These are phyloP conservation scores for Dioscorea cayenensis DNA, from an alignment of 116 monocot genomes.

Conservation along the genomic window DNA sequence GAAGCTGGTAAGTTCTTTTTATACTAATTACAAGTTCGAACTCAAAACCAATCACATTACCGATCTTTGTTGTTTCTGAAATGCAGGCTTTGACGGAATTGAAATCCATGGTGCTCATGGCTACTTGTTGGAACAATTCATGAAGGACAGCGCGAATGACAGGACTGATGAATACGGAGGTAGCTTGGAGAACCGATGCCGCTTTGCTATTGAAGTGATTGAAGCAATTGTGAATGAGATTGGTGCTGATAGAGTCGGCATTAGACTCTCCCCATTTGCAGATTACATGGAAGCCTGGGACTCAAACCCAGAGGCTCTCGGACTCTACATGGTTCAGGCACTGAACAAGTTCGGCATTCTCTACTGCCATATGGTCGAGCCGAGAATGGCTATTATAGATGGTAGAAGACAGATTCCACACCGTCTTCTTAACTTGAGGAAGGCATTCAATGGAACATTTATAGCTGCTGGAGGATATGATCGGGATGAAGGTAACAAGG, in stretches of 20 bases:
- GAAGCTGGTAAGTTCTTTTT: not conserved
- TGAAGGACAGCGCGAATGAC: slow-evolving; percentile 18
- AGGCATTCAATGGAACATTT: slow-evolving; percentile 18
- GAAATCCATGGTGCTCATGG: slow-evolving; percentile 28
- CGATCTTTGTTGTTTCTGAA: no score
- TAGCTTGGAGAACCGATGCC: slow-evolving; percentile 20
- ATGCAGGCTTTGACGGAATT: slow-evolving; percentile 24
- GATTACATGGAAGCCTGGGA: slow-evolving; percentile 11
- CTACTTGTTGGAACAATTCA: slow-evolving; percentile 20
- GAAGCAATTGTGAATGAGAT: slow-evolving; percentile 11
- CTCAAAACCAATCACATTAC: no score
- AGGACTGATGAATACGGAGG: slow-evolving; percentile 21
- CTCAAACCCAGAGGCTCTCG: slow-evolving; percentile 15
- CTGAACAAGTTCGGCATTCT: slow-evolving; percentile 9
- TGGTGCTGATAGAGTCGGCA: slow-evolving; percentile 19
- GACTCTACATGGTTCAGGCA: slow-evolving; percentile 3
- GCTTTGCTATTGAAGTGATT: slow-evolving; percentile 21
- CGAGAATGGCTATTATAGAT: slow-evolving; percentile 2
- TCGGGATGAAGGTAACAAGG: slow-evolving; percentile 16
- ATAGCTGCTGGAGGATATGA: slow-evolving; percentile 19
- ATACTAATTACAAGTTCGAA: no score
- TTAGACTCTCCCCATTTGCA: slow-evolving; percentile 13
- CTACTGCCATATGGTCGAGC: slow-evolving; percentile 24
- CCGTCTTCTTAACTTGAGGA: slow-evolving; percentile 10
- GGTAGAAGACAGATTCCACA: slow-evolving; percentile 1